Evolutionary conservation across 768 basidiomycete species (phyloP), one percentile per base, ranked within the genome.

Genomic region (Leccinum barrowsii): DNA sequence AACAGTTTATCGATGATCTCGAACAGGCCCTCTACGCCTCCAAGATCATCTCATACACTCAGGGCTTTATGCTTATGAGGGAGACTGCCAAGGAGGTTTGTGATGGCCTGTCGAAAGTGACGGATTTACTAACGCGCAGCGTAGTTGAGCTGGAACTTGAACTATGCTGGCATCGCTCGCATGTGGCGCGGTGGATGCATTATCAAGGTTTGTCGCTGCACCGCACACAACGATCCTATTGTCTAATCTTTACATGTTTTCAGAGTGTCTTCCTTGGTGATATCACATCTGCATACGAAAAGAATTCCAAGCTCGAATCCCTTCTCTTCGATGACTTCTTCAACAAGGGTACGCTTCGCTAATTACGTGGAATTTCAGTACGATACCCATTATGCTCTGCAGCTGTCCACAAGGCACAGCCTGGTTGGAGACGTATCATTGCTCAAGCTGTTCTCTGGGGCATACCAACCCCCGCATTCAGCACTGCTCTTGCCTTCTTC

Each of bases 161-260:
- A 98, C 83, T 96, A 96, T 73, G 88, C 94, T 67, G 95, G 94
- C 60, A 98, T 99, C 71, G 97, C 97, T 34, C 85, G 82, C 66
- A 99, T 99, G 94, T 99, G 97, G 97, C 93, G 96, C 69, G 97
- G 97, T 65, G 97, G 97, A 65, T 98, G 96, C 76, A 99, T 99
- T 76, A 98, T 99, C 83, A 96, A 96, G 84, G 90, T 85, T 48
- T 50, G 67, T 56, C 46, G 1, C 19, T 21, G 34, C 21, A 52
- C 48, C 40, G 55, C 60, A 52, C 67, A 70, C 12, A n/a, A 52
- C 35, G 42, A 13, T 13, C 40, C 21, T 11, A 52, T 55, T 21
- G 21, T 56, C 52, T 66, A 52, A 71, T 30, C 19, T 34, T 15
- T 32, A 22, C 44, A n/a, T 55, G 50, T 44, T 44, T 37, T 57